These are phyloP conservation scores for Nemania sp. DNA, from an alignment of 2,329 filamentous ascomycete genomes.

Conservation along the genomic window DNA sequence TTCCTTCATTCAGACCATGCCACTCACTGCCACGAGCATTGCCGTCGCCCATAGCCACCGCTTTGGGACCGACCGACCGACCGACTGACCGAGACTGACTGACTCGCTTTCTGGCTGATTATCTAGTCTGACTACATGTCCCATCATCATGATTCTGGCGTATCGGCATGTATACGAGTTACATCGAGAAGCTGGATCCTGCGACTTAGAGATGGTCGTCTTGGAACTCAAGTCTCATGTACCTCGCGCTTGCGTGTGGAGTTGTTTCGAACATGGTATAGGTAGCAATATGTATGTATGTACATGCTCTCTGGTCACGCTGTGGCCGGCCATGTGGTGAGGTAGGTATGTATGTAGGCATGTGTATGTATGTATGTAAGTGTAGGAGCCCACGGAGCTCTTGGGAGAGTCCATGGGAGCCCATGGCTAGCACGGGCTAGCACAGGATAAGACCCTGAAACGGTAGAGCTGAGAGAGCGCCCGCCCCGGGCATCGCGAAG, in stretches of 20 bases:
- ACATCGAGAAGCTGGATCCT: slow-evolving; percentile 33
- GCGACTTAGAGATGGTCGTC: slow-evolving; percentile 23
- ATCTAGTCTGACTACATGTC: neutral
- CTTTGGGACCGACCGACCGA: slow-evolving; percentile 6
- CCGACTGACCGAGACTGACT: neutral
- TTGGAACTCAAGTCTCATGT: slow-evolving; percentile 23
- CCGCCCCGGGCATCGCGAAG: slow-evolving; percentile 29
- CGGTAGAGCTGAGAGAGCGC: slow-evolving; percentile 32
- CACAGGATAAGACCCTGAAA: slow-evolving; percentile 30
- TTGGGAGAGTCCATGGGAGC: neutral
- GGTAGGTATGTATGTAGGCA: slow-evolving; percentile 5
- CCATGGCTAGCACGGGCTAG: neutral
- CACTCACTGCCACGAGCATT: neutral
- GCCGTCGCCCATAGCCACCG: neutral
- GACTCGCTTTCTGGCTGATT: neutral
- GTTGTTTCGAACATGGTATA: slow-evolving; percentile 32
- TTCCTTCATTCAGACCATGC: neutral
- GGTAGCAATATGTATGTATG: slow-evolving; percentile 10
- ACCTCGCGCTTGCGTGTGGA: slow-evolving; percentile 24
- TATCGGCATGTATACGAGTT: slow-evolving; percentile 11
- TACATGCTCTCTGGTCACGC: slow-evolving; percentile 3
- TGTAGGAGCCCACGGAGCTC: neutral
- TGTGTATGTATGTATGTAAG: slow-evolving; percentile 3
- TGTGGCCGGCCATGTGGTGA: slow-evolving; percentile 1
- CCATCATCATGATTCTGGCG: neutral